Conservation (phyloP, 306 rosid genomes). For the Malus sylvestris region DNA sequence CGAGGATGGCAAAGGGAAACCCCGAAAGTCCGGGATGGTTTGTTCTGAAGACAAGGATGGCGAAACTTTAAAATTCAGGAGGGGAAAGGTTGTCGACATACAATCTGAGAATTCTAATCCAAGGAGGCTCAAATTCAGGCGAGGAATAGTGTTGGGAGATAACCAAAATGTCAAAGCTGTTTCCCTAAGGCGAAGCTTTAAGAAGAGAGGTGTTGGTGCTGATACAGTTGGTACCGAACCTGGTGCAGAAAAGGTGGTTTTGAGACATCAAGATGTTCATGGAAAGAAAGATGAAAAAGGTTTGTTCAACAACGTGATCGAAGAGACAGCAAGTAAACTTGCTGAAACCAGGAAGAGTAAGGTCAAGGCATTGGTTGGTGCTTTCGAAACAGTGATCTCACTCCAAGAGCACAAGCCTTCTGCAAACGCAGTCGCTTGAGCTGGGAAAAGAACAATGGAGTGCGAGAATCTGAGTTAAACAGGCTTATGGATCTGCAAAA, state of each 20-base stretch:
- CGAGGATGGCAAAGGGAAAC: slow-evolving; percentile 24
- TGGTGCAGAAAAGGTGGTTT: slow-evolving; percentile 45
- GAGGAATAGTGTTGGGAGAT: slow-evolving; percentile 40
- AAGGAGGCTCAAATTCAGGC: slow-evolving; percentile 67
- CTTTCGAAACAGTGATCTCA: slow-evolving; percentile 93
- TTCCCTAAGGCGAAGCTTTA: slow-evolving; percentile 37
- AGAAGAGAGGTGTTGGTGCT: slow-evolving; percentile 30
- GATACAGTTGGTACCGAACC: slow-evolving; percentile 9
- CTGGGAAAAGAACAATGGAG: slow-evolving; percentile 17
- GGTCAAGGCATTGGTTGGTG: slow-evolving; percentile 97
- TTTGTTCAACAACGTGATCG: slow-evolving; percentile 74
- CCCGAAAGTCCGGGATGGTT: slow-evolving; percentile 23
- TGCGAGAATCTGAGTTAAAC: slow-evolving; percentile 17
- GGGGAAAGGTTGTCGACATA: slow-evolving; percentile 57
- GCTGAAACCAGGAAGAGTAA: slow-evolving; percentile 76
- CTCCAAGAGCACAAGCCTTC: slow-evolving; percentile 75
- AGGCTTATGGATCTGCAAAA: slow-evolving; percentile 25
- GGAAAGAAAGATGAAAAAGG: slow-evolving; percentile 69
- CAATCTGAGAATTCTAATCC: slow-evolving; percentile 38
- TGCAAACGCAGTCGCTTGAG: slow-evolving; percentile 34
- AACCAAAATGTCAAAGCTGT: slow-evolving; percentile 18
- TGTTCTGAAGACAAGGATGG: slow-evolving; percentile 34
- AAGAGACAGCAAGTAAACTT: slow-evolving; percentile 87
- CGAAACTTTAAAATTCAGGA: slow-evolving; percentile 47
- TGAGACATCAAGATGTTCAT: slow-evolving; percentile 69